Conservation (phyloP, 306 rosid species). For the Quercus berberidifolia region DNA sequence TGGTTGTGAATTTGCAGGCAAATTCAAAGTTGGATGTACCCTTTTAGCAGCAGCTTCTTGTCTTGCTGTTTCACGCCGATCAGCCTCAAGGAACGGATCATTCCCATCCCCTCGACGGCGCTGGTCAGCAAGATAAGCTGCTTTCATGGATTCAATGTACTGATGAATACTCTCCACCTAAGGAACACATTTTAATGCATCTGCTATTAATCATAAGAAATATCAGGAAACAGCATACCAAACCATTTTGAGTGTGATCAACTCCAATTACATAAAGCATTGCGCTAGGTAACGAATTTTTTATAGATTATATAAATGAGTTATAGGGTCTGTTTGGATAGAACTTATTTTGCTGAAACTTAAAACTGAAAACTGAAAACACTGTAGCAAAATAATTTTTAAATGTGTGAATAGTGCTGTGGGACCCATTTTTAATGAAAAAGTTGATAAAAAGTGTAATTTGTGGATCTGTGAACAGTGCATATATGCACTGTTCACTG, state of each 20-base stretch:
- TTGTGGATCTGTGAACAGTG: no score
- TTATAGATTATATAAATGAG: neutral
- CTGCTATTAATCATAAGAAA: constrained; percentile 21
- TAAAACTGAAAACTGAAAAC: no score
- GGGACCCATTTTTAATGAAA: no score
- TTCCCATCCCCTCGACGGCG: constrained; percentile 77
- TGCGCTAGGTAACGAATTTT: neutral
- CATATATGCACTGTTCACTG: no score
- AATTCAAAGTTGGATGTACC: constrained; percentile 83
- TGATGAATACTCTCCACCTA: constrained; percentile 97
- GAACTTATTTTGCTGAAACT: no score
- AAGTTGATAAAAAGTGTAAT: no score
- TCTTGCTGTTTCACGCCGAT: constrained; percentile 94
- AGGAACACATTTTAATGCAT: constrained; percentile 16
- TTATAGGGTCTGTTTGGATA: no score
- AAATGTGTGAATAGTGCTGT: no score
- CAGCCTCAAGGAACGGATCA: constrained; percentile 96
- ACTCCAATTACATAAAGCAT: neutral
- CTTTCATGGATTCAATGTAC: constrained; percentile 86
- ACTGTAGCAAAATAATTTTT: no score
- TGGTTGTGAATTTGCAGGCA: constrained; percentile 78
- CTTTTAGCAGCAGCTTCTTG: constrained; percentile 93
- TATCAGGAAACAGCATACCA: constrained; percentile 9
- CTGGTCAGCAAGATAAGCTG: constrained; percentile 83
- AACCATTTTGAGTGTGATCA: neutral